Conservation (phyloP, 805 yeast genomes). For the Kodamaea laetipori region DNA sequence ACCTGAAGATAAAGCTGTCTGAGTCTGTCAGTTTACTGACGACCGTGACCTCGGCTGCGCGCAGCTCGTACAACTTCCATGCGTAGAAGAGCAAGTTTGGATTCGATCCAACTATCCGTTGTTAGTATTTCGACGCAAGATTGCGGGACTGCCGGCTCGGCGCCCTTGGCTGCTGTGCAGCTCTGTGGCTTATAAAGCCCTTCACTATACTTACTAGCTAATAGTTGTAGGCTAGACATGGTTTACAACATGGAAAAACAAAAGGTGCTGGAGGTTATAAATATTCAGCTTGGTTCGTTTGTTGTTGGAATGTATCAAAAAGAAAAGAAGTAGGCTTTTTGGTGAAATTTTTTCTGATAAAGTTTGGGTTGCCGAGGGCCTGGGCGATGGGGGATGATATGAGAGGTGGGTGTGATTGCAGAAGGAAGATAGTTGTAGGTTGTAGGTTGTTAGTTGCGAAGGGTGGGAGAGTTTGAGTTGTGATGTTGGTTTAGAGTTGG, state of each 20-base stretch:
- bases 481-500: neutral
- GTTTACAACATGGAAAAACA: conserved; percentile 6
- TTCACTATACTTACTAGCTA: conserved; percentile 5
- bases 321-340: conserved; percentile 4
- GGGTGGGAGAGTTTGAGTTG: neutral
- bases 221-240: conserved; percentile 11
- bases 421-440: neutral
- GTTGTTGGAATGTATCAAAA: conserved; percentile 10
- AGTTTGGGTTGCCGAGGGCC: neutral
- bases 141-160: neutral
- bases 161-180: too few species aligned
- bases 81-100: conserved; percentile 62
- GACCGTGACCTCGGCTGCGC: conserved; percentile 36
- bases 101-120: conserved; percentile 49
- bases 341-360: conserved; percentile 6
- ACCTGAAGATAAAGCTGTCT: conserved; percentile 18
- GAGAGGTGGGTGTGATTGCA: neutral
- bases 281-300: conserved; percentile 4
- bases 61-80: conserved; percentile 55
- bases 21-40: conserved; percentile 35
- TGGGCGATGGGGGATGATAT: neutral
- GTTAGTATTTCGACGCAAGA: conserved; percentile 1
- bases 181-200: too few species aligned
- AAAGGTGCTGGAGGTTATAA: neutral
- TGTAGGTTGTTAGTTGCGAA: neutral